phyloP scores from a whole-genome alignment of 768 basidiomycete species.

The Termitomyces sp. region DNA sequence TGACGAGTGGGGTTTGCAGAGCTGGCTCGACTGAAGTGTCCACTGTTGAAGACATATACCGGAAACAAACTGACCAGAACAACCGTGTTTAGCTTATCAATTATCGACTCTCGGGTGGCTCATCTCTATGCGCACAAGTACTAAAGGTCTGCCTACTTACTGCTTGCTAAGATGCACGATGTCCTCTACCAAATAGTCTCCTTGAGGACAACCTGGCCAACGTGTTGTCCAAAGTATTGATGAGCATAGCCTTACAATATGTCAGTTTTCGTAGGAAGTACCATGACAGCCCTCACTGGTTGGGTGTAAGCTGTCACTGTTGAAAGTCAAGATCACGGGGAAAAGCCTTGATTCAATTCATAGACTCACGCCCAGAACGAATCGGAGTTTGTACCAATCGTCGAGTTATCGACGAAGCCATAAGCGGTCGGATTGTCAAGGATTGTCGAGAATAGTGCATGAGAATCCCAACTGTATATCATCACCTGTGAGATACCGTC shows the following conservation, averaged over 20 bases:
- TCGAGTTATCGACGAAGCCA: conserved; percentile 48
- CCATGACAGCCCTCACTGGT: conserved; percentile 30
- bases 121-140: no score
- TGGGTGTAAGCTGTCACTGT: conserved; percentile 52
- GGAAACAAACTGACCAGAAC: no score
- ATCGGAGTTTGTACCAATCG: conserved; percentile 34
- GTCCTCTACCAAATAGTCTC: conserved; percentile 20
- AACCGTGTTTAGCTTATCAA: no score
- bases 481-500: conserved; percentile 27
- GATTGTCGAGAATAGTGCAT: conserved; percentile 39
- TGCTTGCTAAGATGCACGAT: neutral
- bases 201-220: conserved; percentile 20
- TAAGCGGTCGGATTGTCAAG: conserved; percentile 19
- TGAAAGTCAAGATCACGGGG: neutral
- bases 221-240: conserved; percentile 27
- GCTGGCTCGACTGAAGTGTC: no score
- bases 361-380: conserved; percentile 52
- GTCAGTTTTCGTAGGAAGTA: neutral
- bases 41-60: no score
- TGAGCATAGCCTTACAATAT: conserved; percentile 21
- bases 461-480: conserved; percentile 47
- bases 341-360: neutral
- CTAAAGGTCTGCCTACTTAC: neutral
- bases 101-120: no score
- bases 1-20: no score